Base-by-base conservation (phyloP, 139 green algal genomes). In the Micromonas pusilla region DNA sequence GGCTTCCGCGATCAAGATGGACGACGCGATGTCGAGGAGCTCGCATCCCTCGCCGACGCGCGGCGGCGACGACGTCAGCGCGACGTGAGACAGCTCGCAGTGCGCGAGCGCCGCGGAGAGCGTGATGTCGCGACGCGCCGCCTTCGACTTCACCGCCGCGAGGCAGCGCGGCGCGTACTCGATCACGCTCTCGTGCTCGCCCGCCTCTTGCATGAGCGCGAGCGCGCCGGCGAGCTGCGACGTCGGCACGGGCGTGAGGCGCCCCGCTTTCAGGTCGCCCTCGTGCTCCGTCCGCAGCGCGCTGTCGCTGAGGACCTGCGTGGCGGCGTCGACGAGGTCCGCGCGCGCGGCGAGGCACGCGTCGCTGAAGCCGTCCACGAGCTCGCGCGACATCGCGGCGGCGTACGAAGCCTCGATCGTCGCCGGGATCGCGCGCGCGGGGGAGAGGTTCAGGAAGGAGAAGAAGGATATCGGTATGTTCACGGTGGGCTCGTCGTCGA, bases 1-100 rank as follows among this genome's bases (percentile, higher is more conserved):
- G 19, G 26, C 36, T n/a, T 32, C 57, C 3, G 21, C 25, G 1
- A 26, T 20, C 4, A 78, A 28, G 3, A 63, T 70, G 25, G 52
- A 32, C 25, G 23, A 53, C 2, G 33, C 72, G 26, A 68, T 6
- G 5, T 78, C 72, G 5, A 78, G 72, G 31, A 70, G 23, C 1
- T 78, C 72, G 53, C 72, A 70, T 19, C 72, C 72, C 34, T 78
- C 72, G 20, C 23, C 31, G 72, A 70, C 31, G 26, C 72, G n/a
- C 21, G 72, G 72, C 23, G 52, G 72, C 21, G 60, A 70, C 21
- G 52, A 16, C 20, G 34, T 6, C 6, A 78, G 26, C 16, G 72
- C 52, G 23, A 28, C 38, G 32, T 70, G 72, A 4, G 25, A 34
- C 30, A 70, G 62, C 26, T 78, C 72, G 38, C 72, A 78, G 26